Evolutionary conservation across 2,329 filamentous ascomycete species (phyloP), one percentile per base, ranked within the genome.

Genomic region (Fonsecaea multimorphosa): DNA sequence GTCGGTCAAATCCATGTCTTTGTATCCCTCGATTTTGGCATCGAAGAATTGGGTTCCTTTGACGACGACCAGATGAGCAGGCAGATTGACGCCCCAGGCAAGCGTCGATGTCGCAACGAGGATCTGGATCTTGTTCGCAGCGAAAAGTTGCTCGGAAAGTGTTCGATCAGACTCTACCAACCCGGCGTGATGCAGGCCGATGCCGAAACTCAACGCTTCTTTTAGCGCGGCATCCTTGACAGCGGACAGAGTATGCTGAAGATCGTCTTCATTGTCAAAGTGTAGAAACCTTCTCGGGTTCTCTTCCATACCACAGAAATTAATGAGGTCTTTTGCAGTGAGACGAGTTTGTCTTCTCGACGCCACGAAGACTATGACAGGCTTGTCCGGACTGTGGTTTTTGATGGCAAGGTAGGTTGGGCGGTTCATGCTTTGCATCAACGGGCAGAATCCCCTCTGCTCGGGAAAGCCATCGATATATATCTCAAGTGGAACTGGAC

Each of bases 361-460:
- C 2, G 95, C 93, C 6, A 99, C 95, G 73, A 99, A 99, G 0
- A 99, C 95, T 76, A 99, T 99, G 8, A 98, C 95, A 0, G 95
- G 95, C 78, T 99, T 98, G 60, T 93, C 89, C 0, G 96, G 95
- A 49, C 93, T 97, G 78, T 99, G 96, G 11, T 89, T 92, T 78
- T 99, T 97, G 78, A 99, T 95, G 0, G 95, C 95, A 34, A 98
- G 82, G 79, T 98, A 99, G 0, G 95, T 97, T 1, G 95, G 95
- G 6, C 95, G 86, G 75, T 99, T 99, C 95, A 99, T 99, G 0
- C 93, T 96, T 79, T 98, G 94, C 95, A 99, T 99, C 70, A 99
- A 80, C 0, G 95, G 93, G 73, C 94, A 98, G 81, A 99, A 99
- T 0, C 95, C 95, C 66, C 94, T 87, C 71, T 95, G 90, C 74